A percentile compares a stretch with the other conserved stretches of the same genome.
Evolutionary conservation across 441 rosid species (phyloP).

Genomic region (Corymbia calophylla): DNA sequence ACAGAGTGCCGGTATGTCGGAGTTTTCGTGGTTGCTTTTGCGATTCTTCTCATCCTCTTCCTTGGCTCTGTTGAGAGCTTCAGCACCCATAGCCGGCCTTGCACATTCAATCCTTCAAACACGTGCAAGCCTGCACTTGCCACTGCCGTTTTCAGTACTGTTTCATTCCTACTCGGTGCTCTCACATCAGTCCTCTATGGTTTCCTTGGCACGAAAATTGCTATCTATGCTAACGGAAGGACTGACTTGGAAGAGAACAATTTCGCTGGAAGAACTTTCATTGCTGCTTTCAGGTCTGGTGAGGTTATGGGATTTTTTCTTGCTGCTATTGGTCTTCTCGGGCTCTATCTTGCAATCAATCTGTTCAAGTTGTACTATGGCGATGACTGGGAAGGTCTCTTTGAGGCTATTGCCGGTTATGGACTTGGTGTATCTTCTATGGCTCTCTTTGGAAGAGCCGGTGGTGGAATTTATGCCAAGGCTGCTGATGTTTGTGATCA

Average conservation of each 20-base stretch:
- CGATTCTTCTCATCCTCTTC: neutral
- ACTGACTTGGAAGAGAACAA: neutral
- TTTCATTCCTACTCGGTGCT: conserved; percentile 2
- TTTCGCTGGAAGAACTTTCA: neutral
- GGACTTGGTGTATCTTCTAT: conserved; percentile 6
- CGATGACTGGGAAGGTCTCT: conserved; percentile 9
- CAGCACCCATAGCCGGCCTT: neutral
- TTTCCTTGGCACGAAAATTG: conserved; percentile 7
- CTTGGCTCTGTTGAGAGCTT: conserved; percentile 4
- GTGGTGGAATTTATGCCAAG: conserved; percentile 4
- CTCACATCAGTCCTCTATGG: conserved; percentile 5
- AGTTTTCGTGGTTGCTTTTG: neutral
- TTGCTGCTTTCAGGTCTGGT: conserved; percentile 3
- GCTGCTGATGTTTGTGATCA: neutral
- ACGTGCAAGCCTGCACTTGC: conserved; percentile 4
- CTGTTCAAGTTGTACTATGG: conserved; percentile 6
- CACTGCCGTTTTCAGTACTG: conserved; percentile 3
- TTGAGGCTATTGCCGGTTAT: conserved; percentile 6
- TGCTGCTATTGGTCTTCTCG: neutral
- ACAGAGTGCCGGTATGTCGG: neutral
- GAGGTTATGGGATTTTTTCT: conserved; percentile 1
- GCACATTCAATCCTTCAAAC: neutral
- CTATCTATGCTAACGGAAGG: neutral
- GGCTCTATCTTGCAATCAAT: conserved; percentile 1
- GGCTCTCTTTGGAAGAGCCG: conserved; percentile 9